Percentiles rank a stretch among this genome's conserved stretches.
phyloP scores from a whole-genome alignment of 805 yeast genomes.

The Candida loeiensis region DNA sequence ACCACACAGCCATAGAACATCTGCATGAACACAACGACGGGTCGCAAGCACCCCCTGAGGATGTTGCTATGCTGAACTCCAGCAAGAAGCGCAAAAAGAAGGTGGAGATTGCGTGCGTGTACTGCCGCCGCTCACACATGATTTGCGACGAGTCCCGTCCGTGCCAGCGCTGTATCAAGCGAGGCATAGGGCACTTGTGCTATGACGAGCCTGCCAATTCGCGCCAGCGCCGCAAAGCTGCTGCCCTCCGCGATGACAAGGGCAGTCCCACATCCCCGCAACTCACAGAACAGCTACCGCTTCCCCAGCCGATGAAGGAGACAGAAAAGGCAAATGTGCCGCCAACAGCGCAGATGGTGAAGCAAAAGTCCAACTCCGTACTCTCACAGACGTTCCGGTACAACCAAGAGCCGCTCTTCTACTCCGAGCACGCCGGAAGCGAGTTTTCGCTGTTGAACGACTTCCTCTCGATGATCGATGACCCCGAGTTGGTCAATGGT shows the following conservation, averaged over 20 bases:
- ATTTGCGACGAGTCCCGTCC: constrained; percentile 80
- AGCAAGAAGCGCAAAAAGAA: constrained; percentile 43
- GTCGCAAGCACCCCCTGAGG: not conserved
- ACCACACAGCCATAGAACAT: not conserved
- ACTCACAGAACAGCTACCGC: constrained; percentile 6
- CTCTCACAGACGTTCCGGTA: constrained; percentile 41
- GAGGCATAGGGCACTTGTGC: constrained; percentile 87
- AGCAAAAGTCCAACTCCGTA: constrained; percentile 18
- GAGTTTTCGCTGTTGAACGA: constrained; percentile 89
- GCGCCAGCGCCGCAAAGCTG: constrained; percentile 39
- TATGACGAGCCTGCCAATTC: constrained; percentile 61
- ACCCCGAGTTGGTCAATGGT: constrained; percentile 62
- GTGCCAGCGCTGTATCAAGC: constrained; percentile 77
- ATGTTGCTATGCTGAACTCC: not conserved
- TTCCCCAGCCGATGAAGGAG: constrained; percentile 8
- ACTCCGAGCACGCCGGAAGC: constrained; percentile 88
- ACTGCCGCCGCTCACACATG: constrained; percentile 91
- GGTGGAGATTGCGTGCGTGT: constrained; percentile 74
- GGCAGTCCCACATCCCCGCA: constrained; percentile 4
- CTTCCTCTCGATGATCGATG: constrained; percentile 85
- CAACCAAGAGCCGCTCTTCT: constrained; percentile 73
- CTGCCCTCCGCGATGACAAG: constrained; percentile 15
- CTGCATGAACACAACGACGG: not conserved
- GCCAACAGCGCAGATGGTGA: constrained; percentile 1
- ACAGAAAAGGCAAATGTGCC: not conserved